These are phyloP conservation scores for Trichosporon sp. DNA, from an alignment of 1,284 basidiomycete genomes.

Conservation along the genomic window DNA sequence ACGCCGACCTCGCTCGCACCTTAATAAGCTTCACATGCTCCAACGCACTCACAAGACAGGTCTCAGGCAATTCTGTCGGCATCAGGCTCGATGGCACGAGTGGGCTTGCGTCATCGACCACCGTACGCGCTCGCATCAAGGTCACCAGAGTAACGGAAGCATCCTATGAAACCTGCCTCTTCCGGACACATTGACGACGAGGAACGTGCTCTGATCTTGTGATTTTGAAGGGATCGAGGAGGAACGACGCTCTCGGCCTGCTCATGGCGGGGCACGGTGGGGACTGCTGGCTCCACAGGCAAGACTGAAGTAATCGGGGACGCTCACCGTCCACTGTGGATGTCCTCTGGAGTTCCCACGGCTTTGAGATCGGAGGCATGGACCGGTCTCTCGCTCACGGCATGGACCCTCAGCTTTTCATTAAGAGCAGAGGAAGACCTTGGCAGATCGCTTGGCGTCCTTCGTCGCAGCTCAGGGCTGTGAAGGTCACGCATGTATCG, in stretches of 20 bases:
- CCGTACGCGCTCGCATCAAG: background rate
- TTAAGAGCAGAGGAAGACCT: background rate
- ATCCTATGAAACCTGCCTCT: background rate
- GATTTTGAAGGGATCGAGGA: too few relatives aligned
- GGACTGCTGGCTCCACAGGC: background rate
- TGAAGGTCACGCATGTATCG: background rate
- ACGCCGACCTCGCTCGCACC: background rate
- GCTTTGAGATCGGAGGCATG: background rate
- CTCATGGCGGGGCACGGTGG: background rate
- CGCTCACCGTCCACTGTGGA: background rate
- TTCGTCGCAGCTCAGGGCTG: background rate
- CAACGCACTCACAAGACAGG: background rate
- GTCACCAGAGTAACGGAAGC: background rate
- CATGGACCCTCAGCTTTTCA: background rate
- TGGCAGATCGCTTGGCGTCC: background rate
- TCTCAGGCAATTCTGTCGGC: background rate
- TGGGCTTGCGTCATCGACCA: background rate
- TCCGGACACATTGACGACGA: background rate
- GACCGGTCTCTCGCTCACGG: background rate
- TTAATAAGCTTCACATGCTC: slow-evolving; percentile 4
- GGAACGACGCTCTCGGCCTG: background rate
- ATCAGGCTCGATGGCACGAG: background rate
- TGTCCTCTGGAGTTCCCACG: background rate
- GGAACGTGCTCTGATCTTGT: background rate
- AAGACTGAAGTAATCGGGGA: background rate